Evolutionary conservation across 2,329 filamentous ascomycete genomes (phyloP).

Genomic region (Dothistroma septosporum): DNA sequence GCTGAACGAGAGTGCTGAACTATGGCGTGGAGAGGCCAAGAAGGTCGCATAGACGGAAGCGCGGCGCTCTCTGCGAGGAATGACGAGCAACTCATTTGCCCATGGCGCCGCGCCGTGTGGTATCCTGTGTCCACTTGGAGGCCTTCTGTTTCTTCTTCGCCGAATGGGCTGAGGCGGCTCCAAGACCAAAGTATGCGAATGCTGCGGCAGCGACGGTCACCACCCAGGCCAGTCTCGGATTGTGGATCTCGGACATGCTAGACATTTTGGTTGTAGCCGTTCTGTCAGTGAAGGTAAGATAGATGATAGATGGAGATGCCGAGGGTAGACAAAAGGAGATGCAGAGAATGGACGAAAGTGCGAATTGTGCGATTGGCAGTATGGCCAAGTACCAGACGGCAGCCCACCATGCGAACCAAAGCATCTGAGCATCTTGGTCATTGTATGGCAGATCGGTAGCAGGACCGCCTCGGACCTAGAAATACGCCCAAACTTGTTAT

Average conservation of each 20-base stretch:
- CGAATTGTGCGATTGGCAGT: neutral
- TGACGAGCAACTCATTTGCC: neutral
- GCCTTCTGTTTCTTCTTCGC: neutral
- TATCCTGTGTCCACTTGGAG: neutral
- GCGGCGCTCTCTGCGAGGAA: neutral
- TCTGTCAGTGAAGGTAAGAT: neutral
- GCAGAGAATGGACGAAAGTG: neutral
- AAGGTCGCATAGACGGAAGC: neutral
- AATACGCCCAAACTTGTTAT: neutral
- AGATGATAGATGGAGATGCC: neutral
- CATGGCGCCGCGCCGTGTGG: neutral
- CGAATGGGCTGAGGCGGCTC: neutral
- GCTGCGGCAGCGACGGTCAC: neutral
- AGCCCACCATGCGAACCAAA: neutral
- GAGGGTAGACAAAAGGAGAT: neutral
- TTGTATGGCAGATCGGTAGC: neutral
- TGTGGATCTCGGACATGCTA: neutral
- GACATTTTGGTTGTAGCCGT: neutral
- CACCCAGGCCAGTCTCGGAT: neutral
- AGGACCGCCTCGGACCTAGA: neutral
- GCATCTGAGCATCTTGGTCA: neutral
- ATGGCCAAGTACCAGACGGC: neutral
- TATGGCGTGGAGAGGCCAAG: neutral
- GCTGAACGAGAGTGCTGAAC: neutral
- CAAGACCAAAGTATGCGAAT: neutral